Conservation (phyloP, 2,329 filamentous ascomycete genomes). For the Monosporascus sp. region DNA sequence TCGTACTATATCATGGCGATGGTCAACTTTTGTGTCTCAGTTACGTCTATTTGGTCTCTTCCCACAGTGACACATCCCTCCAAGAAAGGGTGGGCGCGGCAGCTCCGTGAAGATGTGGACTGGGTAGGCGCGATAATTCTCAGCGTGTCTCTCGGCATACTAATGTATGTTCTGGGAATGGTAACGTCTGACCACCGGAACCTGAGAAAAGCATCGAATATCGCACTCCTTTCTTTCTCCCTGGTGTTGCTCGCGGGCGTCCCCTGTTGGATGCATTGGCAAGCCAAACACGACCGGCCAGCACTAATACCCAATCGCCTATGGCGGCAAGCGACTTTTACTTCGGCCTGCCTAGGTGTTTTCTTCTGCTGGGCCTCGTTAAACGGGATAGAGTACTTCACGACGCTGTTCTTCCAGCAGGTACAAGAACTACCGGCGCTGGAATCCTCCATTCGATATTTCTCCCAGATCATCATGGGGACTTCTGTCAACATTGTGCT, state of each 20-base stretch:
- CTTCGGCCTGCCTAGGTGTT: constrained; percentile 43
- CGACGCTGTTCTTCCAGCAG: constrained; percentile 41
- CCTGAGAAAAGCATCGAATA: constrained; percentile 32
- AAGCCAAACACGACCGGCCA: constrained; percentile 15
- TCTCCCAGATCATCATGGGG: constrained; percentile 42
- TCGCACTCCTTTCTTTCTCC: constrained; percentile 36
- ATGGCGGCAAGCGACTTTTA: constrained; percentile 50
- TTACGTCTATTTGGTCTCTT: constrained; percentile 32
- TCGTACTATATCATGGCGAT: constrained; percentile 36
- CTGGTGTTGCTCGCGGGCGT: constrained; percentile 39
- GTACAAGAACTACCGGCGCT: constrained; percentile 36
- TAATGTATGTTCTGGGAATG: constrained; percentile 47
- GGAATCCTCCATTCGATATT: constrained; percentile 35
- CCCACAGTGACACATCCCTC: constrained; percentile 20
- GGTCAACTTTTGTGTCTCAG: constrained; percentile 32
- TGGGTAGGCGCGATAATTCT: constrained; percentile 47
- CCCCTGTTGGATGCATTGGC: constrained; percentile 34
- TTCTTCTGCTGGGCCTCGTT: constrained; percentile 36
- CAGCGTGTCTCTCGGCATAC: constrained; percentile 39
- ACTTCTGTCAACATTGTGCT: constrained; percentile 36
- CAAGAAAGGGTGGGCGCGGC: constrained; percentile 20
- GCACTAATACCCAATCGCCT: constrained; percentile 53
- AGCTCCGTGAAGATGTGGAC: constrained; percentile 40
- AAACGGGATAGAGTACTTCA: constrained; percentile 39
- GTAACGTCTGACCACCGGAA: constrained; percentile 32